Conservation (phyloP, 805 yeast species). For the Debaryomyces castellii region DNA sequence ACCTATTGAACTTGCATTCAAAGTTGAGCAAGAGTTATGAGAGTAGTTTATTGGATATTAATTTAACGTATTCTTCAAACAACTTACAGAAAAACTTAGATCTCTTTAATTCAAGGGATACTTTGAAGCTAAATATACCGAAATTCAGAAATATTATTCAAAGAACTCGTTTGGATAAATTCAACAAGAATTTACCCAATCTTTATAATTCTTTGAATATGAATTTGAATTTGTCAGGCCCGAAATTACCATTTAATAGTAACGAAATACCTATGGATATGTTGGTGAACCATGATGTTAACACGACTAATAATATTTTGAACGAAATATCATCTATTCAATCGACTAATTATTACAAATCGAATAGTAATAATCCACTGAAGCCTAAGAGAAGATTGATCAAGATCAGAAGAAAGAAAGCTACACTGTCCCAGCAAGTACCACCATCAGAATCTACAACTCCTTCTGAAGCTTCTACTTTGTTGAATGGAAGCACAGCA, state of each 20-base stretch:
- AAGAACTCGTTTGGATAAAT: conserved; percentile 49
- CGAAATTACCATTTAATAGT: conserved; percentile 10
- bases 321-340: conserved; percentile 47
- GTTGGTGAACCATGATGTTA: conserved; percentile 25
- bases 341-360: conserved; percentile 35
- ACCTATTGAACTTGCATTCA: conserved; percentile 11
- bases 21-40: conserved; percentile 8
- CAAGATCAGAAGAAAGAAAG: conserved; percentile 22
- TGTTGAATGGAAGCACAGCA: conserved; percentile 2
- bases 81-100: conserved; percentile 32
- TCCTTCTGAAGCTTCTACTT: conserved; percentile 8
- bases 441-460: background rate
- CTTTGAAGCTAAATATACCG: conserved; percentile 70
- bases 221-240: conserved; percentile 31
- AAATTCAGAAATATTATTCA: conserved; percentile 57
- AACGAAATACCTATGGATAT: conserved; percentile 44
- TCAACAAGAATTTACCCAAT: conserved; percentile 39
- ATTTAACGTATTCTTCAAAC: conserved; percentile 58
- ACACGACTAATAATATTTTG: conserved; percentile 35
- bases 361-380: conserved; percentile 13
- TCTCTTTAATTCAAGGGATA: conserved; percentile 72
- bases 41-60: conserved; percentile 56
- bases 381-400: conserved; percentile 47
- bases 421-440: background rate
- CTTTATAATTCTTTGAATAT: conserved; percentile 36